Evolutionary conservation across 2,329 filamentous ascomycete genomes (phyloP).

Genomic region (Xylaria sp.): DNA sequence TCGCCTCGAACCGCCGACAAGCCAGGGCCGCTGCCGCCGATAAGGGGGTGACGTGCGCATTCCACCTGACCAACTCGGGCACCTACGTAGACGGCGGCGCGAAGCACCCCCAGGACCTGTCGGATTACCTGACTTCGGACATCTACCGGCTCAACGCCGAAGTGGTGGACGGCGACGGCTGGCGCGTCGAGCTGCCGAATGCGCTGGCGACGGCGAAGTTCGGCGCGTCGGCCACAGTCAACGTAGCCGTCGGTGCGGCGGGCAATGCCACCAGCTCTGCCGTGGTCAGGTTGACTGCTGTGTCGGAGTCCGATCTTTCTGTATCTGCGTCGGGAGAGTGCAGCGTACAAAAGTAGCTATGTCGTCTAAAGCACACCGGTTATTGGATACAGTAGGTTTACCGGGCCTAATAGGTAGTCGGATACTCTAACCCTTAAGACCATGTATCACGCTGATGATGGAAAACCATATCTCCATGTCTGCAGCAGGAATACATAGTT

Average conservation of each 20-base stretch:
- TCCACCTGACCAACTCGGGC: slow-evolving; percentile 51
- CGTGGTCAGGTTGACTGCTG: slow-evolving; percentile 47
- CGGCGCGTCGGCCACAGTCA: slow-evolving; percentile 42
- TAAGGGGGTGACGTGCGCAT: slow-evolving; percentile 47
- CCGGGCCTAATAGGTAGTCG: too few relatives aligned
- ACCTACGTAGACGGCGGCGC: slow-evolving; percentile 31
- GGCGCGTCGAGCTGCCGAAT: slow-evolving; percentile 48
- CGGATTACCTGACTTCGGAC: slow-evolving; percentile 46
- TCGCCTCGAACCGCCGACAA: slow-evolving; percentile 19
- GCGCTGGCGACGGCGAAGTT: slow-evolving; percentile 45
- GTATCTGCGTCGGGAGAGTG: slow-evolving; percentile 38
- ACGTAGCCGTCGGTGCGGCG: slow-evolving; percentile 46
- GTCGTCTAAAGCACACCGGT: not conserved
- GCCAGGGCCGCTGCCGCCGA: slow-evolving; percentile 36
- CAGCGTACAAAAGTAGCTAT: slow-evolving; percentile 33
- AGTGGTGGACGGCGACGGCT: slow-evolving; percentile 49
- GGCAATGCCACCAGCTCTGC: slow-evolving; percentile 38
- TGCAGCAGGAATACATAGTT: too few relatives aligned
- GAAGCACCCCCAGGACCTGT: slow-evolving; percentile 40
- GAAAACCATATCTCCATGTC: too few relatives aligned
- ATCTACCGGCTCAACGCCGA: slow-evolving; percentile 50
- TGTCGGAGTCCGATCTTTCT: slow-evolving; percentile 47
- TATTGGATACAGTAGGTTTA: not conserved
- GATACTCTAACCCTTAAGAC: too few relatives aligned
- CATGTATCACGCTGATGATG: too few relatives aligned